phyloP scores from a whole-genome alignment of 2,329 filamentous ascomycete genomes.

The Talaromyces funiculosus region DNA sequence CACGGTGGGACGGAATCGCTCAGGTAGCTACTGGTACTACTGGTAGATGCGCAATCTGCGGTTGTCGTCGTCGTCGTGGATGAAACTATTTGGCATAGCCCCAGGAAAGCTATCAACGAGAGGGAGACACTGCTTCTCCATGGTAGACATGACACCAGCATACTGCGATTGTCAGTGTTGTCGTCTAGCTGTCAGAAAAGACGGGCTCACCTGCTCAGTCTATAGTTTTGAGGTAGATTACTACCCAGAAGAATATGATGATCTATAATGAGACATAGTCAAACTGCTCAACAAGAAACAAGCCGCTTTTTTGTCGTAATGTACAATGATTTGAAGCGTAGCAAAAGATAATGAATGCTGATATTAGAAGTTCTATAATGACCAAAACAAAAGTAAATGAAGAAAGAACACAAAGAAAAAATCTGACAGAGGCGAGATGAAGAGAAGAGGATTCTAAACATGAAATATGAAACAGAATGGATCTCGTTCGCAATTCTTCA shows the following conservation, averaged over 20 bases:
- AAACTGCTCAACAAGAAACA: neutral
- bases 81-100: slow-evolving; percentile 19
- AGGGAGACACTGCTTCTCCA: slow-evolving; percentile 23
- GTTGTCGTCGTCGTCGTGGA: slow-evolving; percentile 9
- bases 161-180: slow-evolving; percentile 21
- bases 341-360: neutral
- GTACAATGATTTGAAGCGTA: neutral
- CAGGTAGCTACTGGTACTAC: neutral
- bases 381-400: neutral
- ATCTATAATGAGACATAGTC: slow-evolving; percentile 15
- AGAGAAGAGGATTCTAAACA: slow-evolving; percentile 1
- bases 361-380: slow-evolving; percentile 1
- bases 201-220: slow-evolving; percentile 14
- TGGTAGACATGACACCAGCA: slow-evolving; percentile 27
- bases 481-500: neutral
- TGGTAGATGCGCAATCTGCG: slow-evolving; percentile 15
- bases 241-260: slow-evolving; percentile 12
- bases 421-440: neutral
- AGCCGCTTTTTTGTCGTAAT: neutral
- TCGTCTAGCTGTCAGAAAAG: neutral
- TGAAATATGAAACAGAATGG: slow-evolving; percentile 8
- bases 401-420: neutral
- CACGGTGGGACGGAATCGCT: slow-evolving; percentile 49
- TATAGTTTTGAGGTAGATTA: slow-evolving; percentile 7
- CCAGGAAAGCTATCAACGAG: slow-evolving; percentile 18